phyloP scores from a whole-genome alignment of 208 protist species.

The Leishmania aethiopica region DNA sequence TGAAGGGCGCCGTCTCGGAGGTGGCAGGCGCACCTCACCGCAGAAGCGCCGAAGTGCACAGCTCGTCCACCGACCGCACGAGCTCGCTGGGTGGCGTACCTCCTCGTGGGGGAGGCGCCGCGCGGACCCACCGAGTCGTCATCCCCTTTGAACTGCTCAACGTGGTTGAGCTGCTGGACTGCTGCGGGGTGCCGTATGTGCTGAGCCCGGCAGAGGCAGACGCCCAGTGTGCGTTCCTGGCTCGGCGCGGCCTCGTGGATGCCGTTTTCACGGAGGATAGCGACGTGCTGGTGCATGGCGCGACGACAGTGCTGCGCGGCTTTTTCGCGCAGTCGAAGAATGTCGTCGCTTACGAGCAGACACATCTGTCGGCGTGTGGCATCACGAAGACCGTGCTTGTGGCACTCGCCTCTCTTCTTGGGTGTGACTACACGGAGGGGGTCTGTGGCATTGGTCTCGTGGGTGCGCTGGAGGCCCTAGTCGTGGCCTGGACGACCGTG shows the following conservation, averaged over 20 bases:
- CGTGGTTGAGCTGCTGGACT: conserved; percentile 80
- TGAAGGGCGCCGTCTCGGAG: not conserved
- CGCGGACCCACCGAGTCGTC: conserved; percentile 8
- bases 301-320: conserved; percentile 87
- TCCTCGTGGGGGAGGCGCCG: not conserved
- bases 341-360: conserved; percentile 68
- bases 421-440: conserved; percentile 96
- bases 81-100: not conserved
- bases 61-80: not conserved
- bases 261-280: conserved; percentile 97
- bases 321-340: conserved; percentile 85
- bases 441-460: conserved; percentile 86
- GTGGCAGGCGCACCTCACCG: not conserved
- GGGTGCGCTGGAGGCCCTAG: conserved; percentile 62
- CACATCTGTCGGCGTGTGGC: conserved; percentile 67
- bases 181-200: conserved; percentile 87
- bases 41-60: not conserved
- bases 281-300: conserved; percentile 96
- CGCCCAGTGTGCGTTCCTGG: conserved; percentile 94
- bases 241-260: conserved; percentile 77
- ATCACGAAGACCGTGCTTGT: conserved; percentile 88
- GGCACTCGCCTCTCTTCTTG: conserved; percentile 91
- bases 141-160: conserved; percentile 74
- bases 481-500: conserved; percentile 44
- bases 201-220: conserved; percentile 92